phyloP scores from a whole-genome alignment of 192 early-diverging fungal species.

The Coemansia sp. region DNA sequence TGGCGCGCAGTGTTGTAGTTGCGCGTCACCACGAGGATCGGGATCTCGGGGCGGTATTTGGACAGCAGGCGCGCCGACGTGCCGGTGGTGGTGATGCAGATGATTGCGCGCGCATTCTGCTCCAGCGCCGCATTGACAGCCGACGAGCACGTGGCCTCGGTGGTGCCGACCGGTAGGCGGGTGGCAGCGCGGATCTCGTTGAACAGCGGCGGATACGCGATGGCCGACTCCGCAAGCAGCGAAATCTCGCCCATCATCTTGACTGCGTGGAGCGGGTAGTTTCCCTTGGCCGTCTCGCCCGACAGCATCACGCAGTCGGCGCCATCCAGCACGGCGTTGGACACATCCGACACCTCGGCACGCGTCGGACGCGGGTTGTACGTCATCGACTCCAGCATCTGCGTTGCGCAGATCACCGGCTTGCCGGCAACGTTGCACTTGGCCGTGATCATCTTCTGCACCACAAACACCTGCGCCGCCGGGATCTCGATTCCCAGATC shows the following conservation, averaged over 20 bases:
- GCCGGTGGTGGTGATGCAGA: slow-evolving; percentile 89
- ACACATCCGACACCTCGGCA: slow-evolving; percentile 97
- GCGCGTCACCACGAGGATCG: slow-evolving; percentile 91
- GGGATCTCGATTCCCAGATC: slow-evolving; percentile 98
- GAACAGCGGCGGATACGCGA: slow-evolving; percentile 93
- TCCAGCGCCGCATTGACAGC: slow-evolving; percentile 84
- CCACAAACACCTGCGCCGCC: slow-evolving; percentile 86
- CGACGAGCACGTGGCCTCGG: slow-evolving; percentile 90
- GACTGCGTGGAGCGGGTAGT: slow-evolving; percentile 88
- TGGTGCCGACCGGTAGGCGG: slow-evolving; percentile 72
- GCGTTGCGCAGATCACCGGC: slow-evolving; percentile 95
- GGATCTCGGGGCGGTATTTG: slow-evolving; percentile 91
- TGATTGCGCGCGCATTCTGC: slow-evolving; percentile 81
- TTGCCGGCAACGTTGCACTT: slow-evolving; percentile 97
- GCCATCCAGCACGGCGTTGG: slow-evolving; percentile 97
- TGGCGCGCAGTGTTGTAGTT: slow-evolving; percentile 70
- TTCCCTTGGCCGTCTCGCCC: slow-evolving; percentile 96
- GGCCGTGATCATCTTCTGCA: slow-evolving; percentile 98
- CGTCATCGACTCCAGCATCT: slow-evolving; percentile 98
- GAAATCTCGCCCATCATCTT: slow-evolving; percentile 94
- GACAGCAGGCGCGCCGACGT: slow-evolving; percentile 85
- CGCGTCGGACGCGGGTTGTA: slow-evolving; percentile 97
- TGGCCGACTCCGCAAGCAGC: slow-evolving; percentile 87
- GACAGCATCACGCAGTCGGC: slow-evolving; percentile 99
- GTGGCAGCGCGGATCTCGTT: slow-evolving; percentile 81